phyloP scores from a whole-genome alignment of 768 basidiomycete genomes.

The Tremella fuciformis region DNA sequence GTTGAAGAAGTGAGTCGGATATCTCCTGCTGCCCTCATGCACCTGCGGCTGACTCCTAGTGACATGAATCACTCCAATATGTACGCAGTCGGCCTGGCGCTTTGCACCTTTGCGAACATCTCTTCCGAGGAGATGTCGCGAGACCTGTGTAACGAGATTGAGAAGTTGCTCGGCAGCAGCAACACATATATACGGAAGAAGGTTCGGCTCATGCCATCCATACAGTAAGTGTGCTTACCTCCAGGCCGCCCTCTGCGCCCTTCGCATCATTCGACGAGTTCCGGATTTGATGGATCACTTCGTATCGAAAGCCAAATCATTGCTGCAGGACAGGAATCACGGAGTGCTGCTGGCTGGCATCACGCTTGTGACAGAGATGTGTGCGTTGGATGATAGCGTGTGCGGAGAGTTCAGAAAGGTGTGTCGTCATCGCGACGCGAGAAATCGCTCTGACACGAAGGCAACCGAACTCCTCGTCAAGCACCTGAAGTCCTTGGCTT shows the following conservation, averaged over 20 bases:
- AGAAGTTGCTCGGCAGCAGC: constrained; percentile 92
- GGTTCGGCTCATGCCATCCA: constrained; percentile 56
- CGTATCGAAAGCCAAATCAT: constrained; percentile 75
- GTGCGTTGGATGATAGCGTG: constrained; percentile 67
- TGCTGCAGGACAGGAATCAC: constrained; percentile 93
- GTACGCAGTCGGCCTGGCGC: constrained; percentile 94
- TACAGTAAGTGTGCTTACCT: neutral
- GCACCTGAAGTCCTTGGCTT: constrained; percentile 88
- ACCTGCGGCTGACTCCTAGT: constrained; percentile 55
- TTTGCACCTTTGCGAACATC: constrained; percentile 98
- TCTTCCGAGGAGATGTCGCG: constrained; percentile 99
- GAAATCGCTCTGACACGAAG: constrained; percentile 3
- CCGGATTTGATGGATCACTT: constrained; percentile 95
- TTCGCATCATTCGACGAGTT: constrained; percentile 90
- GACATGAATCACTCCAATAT: constrained; percentile 99
- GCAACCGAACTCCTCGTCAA: constrained; percentile 68
- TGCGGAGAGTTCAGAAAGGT: constrained; percentile 89
- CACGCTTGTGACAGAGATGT: constrained; percentile 94
- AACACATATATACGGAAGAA: constrained; percentile 99
- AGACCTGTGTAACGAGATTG: constrained; percentile 95
- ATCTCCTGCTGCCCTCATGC: neutral
- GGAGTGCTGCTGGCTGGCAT: constrained; percentile 92
- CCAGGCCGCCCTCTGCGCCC: constrained; percentile 90
- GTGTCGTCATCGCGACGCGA: constrained; percentile 32
- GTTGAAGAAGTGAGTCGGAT: constrained; percentile 78